Evolutionary conservation across 768 basidiomycete genomes (phyloP).

Genomic region (Suillus bovinus): DNA sequence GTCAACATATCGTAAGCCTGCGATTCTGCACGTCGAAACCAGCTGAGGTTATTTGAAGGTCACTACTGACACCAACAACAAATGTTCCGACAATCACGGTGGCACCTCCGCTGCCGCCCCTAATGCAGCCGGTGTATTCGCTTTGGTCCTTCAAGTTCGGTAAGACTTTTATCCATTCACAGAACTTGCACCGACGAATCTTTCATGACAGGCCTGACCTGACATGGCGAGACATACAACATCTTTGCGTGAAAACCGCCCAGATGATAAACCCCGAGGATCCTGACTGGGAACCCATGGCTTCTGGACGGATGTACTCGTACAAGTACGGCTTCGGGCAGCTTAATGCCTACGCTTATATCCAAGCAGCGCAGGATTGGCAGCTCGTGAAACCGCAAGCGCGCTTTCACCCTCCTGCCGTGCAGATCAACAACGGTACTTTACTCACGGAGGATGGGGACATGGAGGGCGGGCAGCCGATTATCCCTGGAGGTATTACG

Average conservation of each 20-base stretch:
- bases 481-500: constrained; percentile 61
- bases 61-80: constrained; percentile 86
- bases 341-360: constrained; percentile 79
- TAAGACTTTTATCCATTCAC: constrained; percentile 36
- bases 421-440: constrained; percentile 63
- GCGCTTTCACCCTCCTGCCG: constrained; percentile 77
- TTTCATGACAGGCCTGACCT: constrained; percentile 72
- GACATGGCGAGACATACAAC: constrained; percentile 95
- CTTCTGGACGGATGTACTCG: constrained; percentile 50
- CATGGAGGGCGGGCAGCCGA: constrained; percentile 65
- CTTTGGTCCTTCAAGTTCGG: constrained; percentile 87
- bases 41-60: constrained; percentile 50
- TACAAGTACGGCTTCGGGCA: constrained; percentile 98
- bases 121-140: constrained; percentile 92
- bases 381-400: constrained; percentile 90
- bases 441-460: constrained; percentile 45
- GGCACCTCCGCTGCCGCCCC: constrained; percentile 99
- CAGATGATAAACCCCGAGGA: constrained; percentile 82
- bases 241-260: constrained; percentile 79
- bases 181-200: constrained; percentile 7
- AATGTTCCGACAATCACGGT: constrained; percentile 83
- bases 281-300: constrained; percentile 90
- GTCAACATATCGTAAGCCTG: constrained; percentile 81
- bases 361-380: constrained; percentile 83
- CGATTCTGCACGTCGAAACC: constrained; percentile 14